Evolutionary conservation across 2,329 filamentous ascomycete genomes (phyloP), one percentile per base, ranked within the genome.

Genomic region (Hymenoscyphus infarciens): DNA sequence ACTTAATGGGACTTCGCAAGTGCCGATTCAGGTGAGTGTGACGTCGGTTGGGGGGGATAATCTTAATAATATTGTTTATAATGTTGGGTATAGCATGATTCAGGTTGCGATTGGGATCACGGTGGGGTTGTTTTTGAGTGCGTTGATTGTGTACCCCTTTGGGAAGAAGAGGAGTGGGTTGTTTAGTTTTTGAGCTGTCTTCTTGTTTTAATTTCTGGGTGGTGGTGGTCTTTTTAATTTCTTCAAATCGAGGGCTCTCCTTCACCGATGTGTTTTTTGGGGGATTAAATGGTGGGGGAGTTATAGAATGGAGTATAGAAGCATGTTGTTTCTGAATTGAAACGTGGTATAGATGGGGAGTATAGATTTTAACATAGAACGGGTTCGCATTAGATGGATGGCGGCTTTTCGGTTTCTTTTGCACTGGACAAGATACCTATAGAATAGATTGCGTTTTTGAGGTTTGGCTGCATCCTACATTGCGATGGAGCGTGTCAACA

Each of bases 31-130:
- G 19, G n/a, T 49, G 6, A 42, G 11, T 39, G 25, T 42, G 16
- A 27, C 31, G 16, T 19, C 33, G 11, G n/a, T n/a, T 2, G 56
- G 56, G 16, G 33, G 33, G n/a, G 35, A 39, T 13, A 69, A 73
- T 57, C 64, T 75, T 35, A 75, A 76, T 59, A 74, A 69, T 6
- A 74, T 76, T 16, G 76, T 77, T 19, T 74, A 75, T 57, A 77
- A 76, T 64, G 73, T 78, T 61, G 76, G 74, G 10, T 75, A 73
- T 59, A 74, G 70, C 33, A 77, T 78, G 75, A 75, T 78, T 31
- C 74, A 78, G 64, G 70, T 78, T 39, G 76, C 76, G 3, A 77
- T 78, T 60, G 77, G 75, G n/a, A 77, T 78, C 19, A 77, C 75
- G 13, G 75, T 78, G 33, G 77, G 77, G 3, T 64, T 78, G 25